Evolutionary conservation across 2,329 filamentous ascomycete genomes (phyloP).

Genomic region (Onygena corvina): DNA sequence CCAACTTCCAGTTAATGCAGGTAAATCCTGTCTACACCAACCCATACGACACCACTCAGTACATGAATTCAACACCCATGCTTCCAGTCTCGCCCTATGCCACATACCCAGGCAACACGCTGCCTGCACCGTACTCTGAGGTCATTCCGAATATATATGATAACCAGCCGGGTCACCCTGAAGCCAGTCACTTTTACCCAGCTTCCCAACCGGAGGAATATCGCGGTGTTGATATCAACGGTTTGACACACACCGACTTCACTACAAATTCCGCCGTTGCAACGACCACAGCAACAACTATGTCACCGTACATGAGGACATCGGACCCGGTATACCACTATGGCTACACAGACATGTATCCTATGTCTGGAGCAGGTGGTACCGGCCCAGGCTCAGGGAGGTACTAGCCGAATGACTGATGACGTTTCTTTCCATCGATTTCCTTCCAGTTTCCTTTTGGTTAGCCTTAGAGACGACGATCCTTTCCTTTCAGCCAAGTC

Average conservation of each 20-base stretch:
- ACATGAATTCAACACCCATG: background rate
- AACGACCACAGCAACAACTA: background rate
- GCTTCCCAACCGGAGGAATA: background rate
- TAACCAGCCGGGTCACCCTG: background rate
- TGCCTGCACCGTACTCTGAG: background rate
- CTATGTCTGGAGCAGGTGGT: background rate
- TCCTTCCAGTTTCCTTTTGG: too few species aligned
- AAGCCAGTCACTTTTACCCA: too few species aligned
- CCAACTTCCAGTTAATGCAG: background rate
- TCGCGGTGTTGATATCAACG: background rate
- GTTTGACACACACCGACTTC: background rate
- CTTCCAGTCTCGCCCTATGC: background rate
- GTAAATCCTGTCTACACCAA: background rate
- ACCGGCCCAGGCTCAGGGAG: background rate
- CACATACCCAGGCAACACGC: background rate
- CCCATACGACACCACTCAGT: background rate
- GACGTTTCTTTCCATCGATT: too few species aligned
- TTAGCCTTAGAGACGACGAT: background rate
- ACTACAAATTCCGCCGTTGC: background rate
- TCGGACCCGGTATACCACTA: slow-evolving; percentile 1
- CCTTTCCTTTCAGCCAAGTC: background rate
- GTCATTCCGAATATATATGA: slow-evolving; percentile 1
- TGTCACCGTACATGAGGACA: background rate
- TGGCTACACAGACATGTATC: background rate
- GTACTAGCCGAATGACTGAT: background rate